These are phyloP conservation scores for Castanea mollissima DNA, from an alignment of 306 rosid species.

Conservation along the genomic window DNA sequence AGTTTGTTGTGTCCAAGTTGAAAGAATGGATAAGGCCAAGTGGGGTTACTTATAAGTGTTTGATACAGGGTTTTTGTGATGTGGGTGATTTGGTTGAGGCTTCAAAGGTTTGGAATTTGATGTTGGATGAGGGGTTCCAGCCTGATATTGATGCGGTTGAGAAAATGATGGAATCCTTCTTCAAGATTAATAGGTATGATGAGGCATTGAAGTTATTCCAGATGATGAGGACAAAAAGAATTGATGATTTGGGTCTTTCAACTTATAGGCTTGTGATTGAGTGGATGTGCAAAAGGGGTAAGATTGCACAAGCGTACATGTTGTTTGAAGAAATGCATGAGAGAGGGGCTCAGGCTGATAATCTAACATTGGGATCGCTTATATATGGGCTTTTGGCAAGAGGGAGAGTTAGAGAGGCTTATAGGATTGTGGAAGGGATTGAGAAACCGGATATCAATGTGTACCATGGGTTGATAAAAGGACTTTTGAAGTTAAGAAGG, in stretches of 20 bases:
- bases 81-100: slow-evolving; percentile 73
- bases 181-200: slow-evolving; percentile 48
- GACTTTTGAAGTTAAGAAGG: slow-evolving; percentile 67
- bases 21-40: slow-evolving; percentile 53
- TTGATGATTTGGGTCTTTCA: slow-evolving; percentile 53
- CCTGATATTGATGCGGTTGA: slow-evolving; percentile 41
- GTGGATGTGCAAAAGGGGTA: slow-evolving; percentile 70
- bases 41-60: slow-evolving; percentile 49
- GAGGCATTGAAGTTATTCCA: slow-evolving; percentile 62
- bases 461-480: slow-evolving; percentile 77
- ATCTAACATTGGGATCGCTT: slow-evolving; percentile 40
- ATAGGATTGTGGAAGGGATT: slow-evolving; percentile 26
- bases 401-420: slow-evolving; percentile 57
- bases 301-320: slow-evolving; percentile 37
- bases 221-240: slow-evolving; percentile 56
- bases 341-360: slow-evolving; percentile 57
- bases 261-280: slow-evolving; percentile 56
- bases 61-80: slow-evolving; percentile 69
- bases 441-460: slow-evolving; percentile 45
- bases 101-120: slow-evolving; percentile 73
- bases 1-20: slow-evolving; percentile 54
- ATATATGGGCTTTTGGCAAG: slow-evolving; percentile 54
- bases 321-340: slow-evolving; percentile 74
- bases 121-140: slow-evolving; percentile 71
- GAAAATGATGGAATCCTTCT: slow-evolving; percentile 52